Evolutionary conservation across 331 rosid species (phyloP).

Genomic region (Pyrus hybrid): DNA sequence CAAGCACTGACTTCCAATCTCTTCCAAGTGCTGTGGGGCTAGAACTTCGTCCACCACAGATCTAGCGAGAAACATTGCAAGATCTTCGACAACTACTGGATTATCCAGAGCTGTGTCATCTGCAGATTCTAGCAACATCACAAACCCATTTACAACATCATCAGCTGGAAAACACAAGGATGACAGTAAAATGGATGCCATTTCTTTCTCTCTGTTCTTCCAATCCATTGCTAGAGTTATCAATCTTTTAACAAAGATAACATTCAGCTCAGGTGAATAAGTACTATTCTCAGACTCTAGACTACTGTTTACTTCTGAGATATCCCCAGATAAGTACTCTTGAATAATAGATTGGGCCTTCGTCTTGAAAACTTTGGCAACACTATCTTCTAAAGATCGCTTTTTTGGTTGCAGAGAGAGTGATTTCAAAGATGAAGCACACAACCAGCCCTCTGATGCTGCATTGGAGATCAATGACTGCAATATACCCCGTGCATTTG

Average conservation of each 20-base stretch:
- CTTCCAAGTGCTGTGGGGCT: constrained; percentile 65
- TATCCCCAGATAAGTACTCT: constrained; percentile 61
- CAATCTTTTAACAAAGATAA: constrained; percentile 49
- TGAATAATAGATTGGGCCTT: constrained; percentile 44
- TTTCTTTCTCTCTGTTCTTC: constrained; percentile 67
- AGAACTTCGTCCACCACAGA: constrained; percentile 63
- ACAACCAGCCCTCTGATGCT: constrained; percentile 79
- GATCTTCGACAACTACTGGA: constrained; percentile 66
- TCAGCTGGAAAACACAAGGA: constrained; percentile 57
- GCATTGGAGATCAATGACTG: constrained; percentile 46
- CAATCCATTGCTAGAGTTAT: constrained; percentile 64
- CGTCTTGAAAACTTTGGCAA: constrained; percentile 39
- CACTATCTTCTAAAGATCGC: constrained; percentile 25
- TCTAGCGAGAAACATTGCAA: constrained; percentile 68
- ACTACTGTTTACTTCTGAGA: constrained; percentile 42
- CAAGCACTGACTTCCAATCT: constrained; percentile 46
- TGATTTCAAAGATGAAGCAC: constrained; percentile 56
- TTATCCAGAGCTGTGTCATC: constrained; percentile 70
- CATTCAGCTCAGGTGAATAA: constrained; percentile 33
- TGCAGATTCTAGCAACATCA: constrained; percentile 62
- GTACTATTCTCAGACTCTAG: constrained; percentile 42
- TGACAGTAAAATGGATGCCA: constrained; percentile 59
- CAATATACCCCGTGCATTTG: constrained; percentile 46
- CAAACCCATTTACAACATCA: constrained; percentile 60
- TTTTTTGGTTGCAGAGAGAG: constrained; percentile 34